Evolutionary conservation across 106 monocot species (phyloP), one percentile per base, ranked within the genome.

Genomic region (Acorus calamus): DNA sequence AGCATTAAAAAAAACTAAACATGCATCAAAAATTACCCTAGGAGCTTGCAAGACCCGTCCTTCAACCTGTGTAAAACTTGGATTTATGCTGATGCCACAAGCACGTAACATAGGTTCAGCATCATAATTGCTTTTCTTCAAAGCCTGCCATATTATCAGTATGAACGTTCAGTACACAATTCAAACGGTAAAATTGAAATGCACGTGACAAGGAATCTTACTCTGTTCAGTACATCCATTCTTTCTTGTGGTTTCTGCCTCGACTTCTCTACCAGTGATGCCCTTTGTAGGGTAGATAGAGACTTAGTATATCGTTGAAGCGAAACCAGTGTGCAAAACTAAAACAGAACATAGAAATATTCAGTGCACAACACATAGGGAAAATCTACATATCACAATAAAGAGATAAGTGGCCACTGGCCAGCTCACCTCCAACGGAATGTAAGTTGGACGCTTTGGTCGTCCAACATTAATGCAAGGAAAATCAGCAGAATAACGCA

Each of bases 401-500:
- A 47, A 11, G 3, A 13, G 9, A 10, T 48, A 59, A 12, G 11
- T 45, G 47, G 14, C 42, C 62, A 66, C 41, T 28, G 28, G 28
- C 28, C 28, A 28, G 28, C 28, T 28, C 28, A 98, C 96, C 96
- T 98, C 96, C 4, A 98, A 57, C 10, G 96, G 96, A 9, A 83
- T 64, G 56, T 74, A 98, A 2, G 90, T 98, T 2, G 96, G 96
- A 0, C 91, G 79, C 64, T 88, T 98, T 41, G 90, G 91, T 59
- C 85, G 90, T 11, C 96, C 96, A 71, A 91, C 91, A 85, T 98
- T 98, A 5, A 98, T 74, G 64, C 96, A 98, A 0, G 96, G 96
- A 4, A 83, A 67, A 46, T 70, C 69, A 51, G 66, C 81, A 55
- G 86, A 87, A 59, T 69, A 83, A 5, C 53, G 63, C 64, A 98